phyloP scores from a whole-genome alignment of 1,284 basidiomycete species.

The Moesziomyces sp. region DNA sequence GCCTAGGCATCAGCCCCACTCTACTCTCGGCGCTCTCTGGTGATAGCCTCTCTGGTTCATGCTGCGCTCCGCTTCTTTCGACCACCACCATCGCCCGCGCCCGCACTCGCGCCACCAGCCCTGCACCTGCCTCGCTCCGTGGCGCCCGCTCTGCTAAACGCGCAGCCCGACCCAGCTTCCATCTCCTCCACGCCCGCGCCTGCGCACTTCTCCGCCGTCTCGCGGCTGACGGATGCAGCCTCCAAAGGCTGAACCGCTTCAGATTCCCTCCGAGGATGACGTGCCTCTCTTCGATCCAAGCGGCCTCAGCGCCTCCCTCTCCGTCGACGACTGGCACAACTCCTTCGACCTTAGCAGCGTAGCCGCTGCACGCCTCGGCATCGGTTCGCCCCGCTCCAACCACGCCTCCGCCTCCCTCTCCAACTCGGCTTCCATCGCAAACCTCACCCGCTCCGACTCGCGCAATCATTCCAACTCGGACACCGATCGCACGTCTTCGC shows the following conservation, averaged over 20 bases:
- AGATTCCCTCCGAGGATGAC: constrained; percentile 50
- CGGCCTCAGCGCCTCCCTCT: constrained; percentile 50
- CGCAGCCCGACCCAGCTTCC: constrained; percentile 1
- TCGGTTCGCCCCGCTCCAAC: constrained; percentile 36
- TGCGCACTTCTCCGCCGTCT: constrained; percentile 20
- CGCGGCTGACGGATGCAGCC: constrained; percentile 42
- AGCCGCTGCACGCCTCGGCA: constrained; percentile 47
- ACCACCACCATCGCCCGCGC: too few species aligned
- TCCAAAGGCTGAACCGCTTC: constrained; percentile 34
- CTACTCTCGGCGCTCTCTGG: too few species aligned
- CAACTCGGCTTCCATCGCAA: constrained; percentile 17
- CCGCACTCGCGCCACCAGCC: not conserved
- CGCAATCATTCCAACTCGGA: constrained; percentile 21
- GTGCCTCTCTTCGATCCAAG: constrained; percentile 50
- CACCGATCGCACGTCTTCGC: constrained; percentile 11
- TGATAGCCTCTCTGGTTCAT: too few species aligned
- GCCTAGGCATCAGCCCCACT: too few species aligned
- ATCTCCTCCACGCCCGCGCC: not conserved
- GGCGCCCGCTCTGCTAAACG: not conserved
- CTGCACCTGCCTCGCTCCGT: not conserved
- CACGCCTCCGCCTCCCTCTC: constrained; percentile 26
- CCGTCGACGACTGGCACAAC: constrained; percentile 47
- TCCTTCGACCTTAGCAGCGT: constrained; percentile 46
- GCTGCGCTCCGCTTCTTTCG: too few species aligned
- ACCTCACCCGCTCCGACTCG: constrained; percentile 36